phyloP scores from a whole-genome alignment of 1,139 yeast species.

The Kurtzmaniella natalensis region DNA sequence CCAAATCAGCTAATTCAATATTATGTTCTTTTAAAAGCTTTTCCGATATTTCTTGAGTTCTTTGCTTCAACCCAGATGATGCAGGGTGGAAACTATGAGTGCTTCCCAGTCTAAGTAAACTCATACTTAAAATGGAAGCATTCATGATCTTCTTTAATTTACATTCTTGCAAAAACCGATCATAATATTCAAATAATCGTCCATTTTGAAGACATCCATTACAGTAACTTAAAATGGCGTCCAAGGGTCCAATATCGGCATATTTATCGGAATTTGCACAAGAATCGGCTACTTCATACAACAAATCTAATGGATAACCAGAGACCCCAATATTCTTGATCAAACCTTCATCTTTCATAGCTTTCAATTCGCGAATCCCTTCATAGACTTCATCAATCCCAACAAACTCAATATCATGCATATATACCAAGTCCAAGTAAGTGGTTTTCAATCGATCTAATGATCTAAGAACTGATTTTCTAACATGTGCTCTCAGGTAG shows the following conservation, averaged over 20 bases:
- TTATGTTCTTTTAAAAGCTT: slow-evolving; percentile 31
- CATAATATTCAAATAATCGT: slow-evolving; percentile 44
- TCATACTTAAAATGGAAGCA: slow-evolving; percentile 89
- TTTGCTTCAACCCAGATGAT: slow-evolving; percentile 47
- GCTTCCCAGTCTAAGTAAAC: slow-evolving; percentile 61
- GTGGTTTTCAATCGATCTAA: slow-evolving; percentile 57
- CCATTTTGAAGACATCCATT: slow-evolving; percentile 82
- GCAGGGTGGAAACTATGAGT: slow-evolving; percentile 87
- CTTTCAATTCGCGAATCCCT: slow-evolving; percentile 59
- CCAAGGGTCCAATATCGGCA: slow-evolving; percentile 49
- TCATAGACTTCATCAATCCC: slow-evolving; percentile 47
- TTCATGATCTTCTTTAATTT: slow-evolving; percentile 58
- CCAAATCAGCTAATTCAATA: slow-evolving; percentile 73
- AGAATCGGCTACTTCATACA: slow-evolving; percentile 44
- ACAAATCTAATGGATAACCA: slow-evolving; percentile 78
- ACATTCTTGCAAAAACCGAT: slow-evolving; percentile 48
- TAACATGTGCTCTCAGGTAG: slow-evolving; percentile 58
- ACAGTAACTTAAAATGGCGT: slow-evolving; percentile 73
- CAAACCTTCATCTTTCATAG: slow-evolving; percentile 60
- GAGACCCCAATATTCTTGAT: slow-evolving; percentile 71
- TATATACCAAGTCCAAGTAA: slow-evolving; percentile 75
- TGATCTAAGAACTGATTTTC: slow-evolving; percentile 62
- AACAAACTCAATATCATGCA: slow-evolving; percentile 89
- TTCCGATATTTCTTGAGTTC: slow-evolving; percentile 52
- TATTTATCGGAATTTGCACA: slow-evolving; percentile 20